Conservation (phyloP, 2,329 filamentous ascomycete species). For the Clonostachys rosea region DNA sequence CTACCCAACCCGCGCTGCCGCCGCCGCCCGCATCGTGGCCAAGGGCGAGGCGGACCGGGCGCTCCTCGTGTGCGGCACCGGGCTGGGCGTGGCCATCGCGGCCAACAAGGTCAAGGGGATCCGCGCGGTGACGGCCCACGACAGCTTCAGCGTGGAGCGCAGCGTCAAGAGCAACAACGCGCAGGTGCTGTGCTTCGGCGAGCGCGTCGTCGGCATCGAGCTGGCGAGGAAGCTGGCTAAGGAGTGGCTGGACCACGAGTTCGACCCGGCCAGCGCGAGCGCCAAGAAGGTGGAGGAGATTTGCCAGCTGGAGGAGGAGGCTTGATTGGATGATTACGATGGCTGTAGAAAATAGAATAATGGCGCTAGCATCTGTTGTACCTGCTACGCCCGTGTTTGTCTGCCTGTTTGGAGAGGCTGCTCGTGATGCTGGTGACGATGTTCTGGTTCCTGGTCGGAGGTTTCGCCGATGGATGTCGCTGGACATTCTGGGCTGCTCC, state of each 20-base stretch:
- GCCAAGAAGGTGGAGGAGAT: conserved; percentile 40
- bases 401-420: too few species aligned
- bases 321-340: background rate
- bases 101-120: conserved; percentile 86
- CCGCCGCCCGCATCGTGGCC: conserved; percentile 60
- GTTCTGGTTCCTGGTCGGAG: too few species aligned
- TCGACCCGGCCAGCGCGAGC: conserved; percentile 55
- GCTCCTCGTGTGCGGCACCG: conserved; percentile 79
- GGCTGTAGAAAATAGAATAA: too few species aligned
- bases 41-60: conserved; percentile 69
- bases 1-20: conserved; percentile 75
- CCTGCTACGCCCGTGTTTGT: too few species aligned
- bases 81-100: conserved; percentile 81
- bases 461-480: too few species aligned
- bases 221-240: conserved; percentile 70
- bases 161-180: conserved; percentile 80
- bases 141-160: conserved; percentile 78
- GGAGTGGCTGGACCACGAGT: conserved; percentile 82
- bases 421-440: too few species aligned
- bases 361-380: too few species aligned
- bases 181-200: conserved; percentile 82
- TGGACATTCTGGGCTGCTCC: too few species aligned
- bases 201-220: conserved; percentile 78
- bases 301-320: conserved; percentile 23
- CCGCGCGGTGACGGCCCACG: conserved; percentile 84